Conservation (phyloP, 2,329 filamentous ascomycete species). For the Exophiala aquamarina region DNA sequence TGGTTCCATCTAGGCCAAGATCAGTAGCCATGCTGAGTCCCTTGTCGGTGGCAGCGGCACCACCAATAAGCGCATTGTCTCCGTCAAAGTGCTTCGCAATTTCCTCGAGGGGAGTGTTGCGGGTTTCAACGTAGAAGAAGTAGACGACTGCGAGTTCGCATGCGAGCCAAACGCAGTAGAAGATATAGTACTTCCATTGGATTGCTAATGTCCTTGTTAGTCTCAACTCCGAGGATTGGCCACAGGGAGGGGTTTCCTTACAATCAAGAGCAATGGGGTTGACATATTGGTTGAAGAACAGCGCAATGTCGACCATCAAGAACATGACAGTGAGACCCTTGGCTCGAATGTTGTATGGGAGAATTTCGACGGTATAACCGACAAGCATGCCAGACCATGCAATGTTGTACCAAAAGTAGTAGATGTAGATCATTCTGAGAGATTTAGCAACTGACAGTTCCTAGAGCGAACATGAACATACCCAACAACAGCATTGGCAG, state of each 20-base stretch:
- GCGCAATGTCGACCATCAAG: constrained; percentile 33
- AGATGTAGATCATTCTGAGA: constrained; percentile 42
- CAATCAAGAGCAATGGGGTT: constrained; percentile 37
- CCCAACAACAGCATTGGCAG: constrained; percentile 40
- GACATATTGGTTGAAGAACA: constrained; percentile 39
- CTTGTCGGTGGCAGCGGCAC: constrained; percentile 27
- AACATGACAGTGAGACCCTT: constrained; percentile 46
- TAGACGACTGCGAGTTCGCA: constrained; percentile 35
- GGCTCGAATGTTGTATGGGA: constrained; percentile 50
- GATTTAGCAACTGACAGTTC: background rate
- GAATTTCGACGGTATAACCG: constrained; percentile 48
- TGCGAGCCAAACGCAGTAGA: constrained; percentile 37
- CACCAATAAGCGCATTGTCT: constrained; percentile 48
- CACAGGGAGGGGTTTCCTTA: constrained; percentile 39
- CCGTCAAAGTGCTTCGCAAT: constrained; percentile 71
- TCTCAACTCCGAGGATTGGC: constrained; percentile 29
- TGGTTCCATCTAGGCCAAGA: constrained; percentile 23
- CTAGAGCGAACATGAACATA: background rate
- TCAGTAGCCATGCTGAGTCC: constrained; percentile 23
- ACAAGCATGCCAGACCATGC: constrained; percentile 38
- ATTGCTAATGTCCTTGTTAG: background rate
- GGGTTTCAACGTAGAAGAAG: constrained; percentile 54
- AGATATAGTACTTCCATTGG: constrained; percentile 36
- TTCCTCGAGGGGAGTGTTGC: constrained; percentile 69
- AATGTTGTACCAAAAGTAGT: constrained; percentile 42